Evolutionary conservation across 108 stramenopile genomes (phyloP).

Genomic region (Asterionellopsis glacialis): DNA sequence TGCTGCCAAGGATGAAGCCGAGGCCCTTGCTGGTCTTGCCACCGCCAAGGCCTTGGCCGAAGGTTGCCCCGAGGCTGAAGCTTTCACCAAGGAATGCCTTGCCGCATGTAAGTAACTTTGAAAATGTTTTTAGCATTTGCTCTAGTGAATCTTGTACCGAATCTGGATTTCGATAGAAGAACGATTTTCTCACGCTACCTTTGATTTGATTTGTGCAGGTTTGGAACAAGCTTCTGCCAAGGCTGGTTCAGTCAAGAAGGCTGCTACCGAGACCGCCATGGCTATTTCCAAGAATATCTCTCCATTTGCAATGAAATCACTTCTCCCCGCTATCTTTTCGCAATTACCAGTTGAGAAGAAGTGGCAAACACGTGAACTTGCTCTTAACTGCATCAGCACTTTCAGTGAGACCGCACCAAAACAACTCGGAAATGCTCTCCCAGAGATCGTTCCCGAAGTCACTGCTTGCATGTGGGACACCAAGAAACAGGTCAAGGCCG

Average conservation of each 20-base stretch:
- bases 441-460: conserved; percentile 90
- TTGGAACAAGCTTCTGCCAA: conserved; percentile 67
- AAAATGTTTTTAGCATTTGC: neutral
- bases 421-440: conserved; percentile 83
- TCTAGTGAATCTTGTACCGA: neutral
- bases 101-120: conserved; percentile 50
- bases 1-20: conserved; percentile 69
- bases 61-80: conserved; percentile 63
- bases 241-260: conserved; percentile 52
- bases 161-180: too few species aligned
- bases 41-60: conserved; percentile 75
- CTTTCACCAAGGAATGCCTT: conserved; percentile 70
- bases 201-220: conserved; percentile 15
- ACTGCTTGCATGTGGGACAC: conserved; percentile 97
- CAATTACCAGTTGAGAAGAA: conserved; percentile 83
- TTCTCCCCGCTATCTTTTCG: conserved; percentile 77
- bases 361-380: conserved; percentile 82
- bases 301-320: conserved; percentile 86
- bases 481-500: conserved; percentile 95
- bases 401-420: conserved; percentile 74
- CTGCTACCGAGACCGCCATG: conserved; percentile 63
- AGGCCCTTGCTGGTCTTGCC: conserved; percentile 71
- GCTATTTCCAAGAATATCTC: conserved; percentile 78
- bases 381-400: conserved; percentile 68
- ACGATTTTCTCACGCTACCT: conserved; percentile 1